Conservation (phyloP, 2,329 filamentous ascomycete species). For the Colletotrichum limetticola region DNA sequence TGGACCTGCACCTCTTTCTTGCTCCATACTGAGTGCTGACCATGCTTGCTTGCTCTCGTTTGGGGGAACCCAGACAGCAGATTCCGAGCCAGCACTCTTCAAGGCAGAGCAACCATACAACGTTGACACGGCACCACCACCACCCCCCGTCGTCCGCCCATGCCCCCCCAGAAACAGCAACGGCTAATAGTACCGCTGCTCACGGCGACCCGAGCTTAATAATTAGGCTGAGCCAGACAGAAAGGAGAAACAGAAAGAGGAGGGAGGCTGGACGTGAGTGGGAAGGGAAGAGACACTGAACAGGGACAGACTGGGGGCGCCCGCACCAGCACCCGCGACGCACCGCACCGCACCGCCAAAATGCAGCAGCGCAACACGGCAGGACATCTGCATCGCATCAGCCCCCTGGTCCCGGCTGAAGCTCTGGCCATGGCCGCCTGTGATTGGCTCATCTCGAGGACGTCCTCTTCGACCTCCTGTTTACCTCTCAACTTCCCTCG, state of each 20-base stretch:
- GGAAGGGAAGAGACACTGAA: background rate
- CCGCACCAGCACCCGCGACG: background rate
- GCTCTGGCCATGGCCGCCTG: slow-evolving; percentile 28
- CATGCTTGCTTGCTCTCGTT: background rate
- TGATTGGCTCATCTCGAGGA: slow-evolving; percentile 33
- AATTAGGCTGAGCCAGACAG: slow-evolving; percentile 3
- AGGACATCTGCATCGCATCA: slow-evolving; percentile 34
- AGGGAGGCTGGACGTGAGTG: too few relatives aligned
- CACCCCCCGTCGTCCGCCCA: background rate
- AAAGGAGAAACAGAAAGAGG: background rate
- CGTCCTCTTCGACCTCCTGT: slow-evolving; percentile 34
- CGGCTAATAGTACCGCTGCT: slow-evolving; percentile 7
- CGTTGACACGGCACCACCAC: slow-evolving; percentile 13
- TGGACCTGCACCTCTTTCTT: background rate
- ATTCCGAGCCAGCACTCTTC: slow-evolving; percentile 16
- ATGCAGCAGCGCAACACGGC: slow-evolving; percentile 9
- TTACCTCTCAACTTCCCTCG: slow-evolving; percentile 34
- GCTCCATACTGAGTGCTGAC: background rate
- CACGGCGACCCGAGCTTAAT: slow-evolving; percentile 13
- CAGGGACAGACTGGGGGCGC: background rate
- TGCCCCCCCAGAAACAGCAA: slow-evolving; percentile 7
- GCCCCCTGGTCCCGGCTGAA: slow-evolving; percentile 35
- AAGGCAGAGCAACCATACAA: background rate
- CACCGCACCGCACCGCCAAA: slow-evolving; percentile 29
- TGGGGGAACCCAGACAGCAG: slow-evolving; percentile 25